phyloP scores from a whole-genome alignment of 768 basidiomycete genomes.

The Leccinum barrowsii region DNA sequence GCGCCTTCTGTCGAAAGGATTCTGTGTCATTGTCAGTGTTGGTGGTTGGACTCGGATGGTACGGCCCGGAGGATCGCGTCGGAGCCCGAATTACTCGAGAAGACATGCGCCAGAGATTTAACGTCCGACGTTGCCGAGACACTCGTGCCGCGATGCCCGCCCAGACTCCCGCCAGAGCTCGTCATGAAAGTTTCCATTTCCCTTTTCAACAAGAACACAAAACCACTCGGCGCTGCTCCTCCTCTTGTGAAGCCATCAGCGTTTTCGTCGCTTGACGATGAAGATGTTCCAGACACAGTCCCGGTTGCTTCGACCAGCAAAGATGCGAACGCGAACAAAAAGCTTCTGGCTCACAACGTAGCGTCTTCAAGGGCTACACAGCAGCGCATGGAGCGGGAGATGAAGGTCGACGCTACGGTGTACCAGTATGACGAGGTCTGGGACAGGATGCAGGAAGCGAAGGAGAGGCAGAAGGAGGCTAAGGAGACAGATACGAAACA shows the following conservation, averaged over 20 bases:
- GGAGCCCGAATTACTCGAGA: not conserved
- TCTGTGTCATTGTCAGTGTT: conserved; percentile 42
- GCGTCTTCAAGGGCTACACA: conserved; percentile 60
- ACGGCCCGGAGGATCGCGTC: not conserved
- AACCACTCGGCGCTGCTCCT: conserved; percentile 50
- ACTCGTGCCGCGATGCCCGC: not conserved
- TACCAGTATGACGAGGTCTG: conserved; percentile 97
- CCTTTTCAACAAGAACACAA: conserved; percentile 50
- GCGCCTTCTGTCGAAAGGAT: conserved; percentile 77
- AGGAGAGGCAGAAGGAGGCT: conserved; percentile 64
- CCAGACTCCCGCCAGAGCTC: not conserved
- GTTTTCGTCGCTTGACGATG: conserved; percentile 64
- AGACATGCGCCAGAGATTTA: not conserved
- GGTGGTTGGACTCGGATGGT: not conserved
- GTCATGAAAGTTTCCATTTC: conserved; percentile 91
- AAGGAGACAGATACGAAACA: conserved; percentile 76
- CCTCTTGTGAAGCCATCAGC: conserved; percentile 57
- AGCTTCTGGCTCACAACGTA: conserved; percentile 54
- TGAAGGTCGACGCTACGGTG: conserved; percentile 73
- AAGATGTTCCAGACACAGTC: conserved; percentile 49
- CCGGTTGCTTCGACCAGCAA: conserved; percentile 42
- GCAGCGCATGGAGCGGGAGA: conserved; percentile 77
- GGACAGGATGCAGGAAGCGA: conserved; percentile 91
- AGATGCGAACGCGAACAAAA: conserved; percentile 47
- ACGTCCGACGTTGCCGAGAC: not conserved